phyloP scores from a whole-genome alignment of 164 flowering plant genomes.

The Pachysandra terminalis region DNA sequence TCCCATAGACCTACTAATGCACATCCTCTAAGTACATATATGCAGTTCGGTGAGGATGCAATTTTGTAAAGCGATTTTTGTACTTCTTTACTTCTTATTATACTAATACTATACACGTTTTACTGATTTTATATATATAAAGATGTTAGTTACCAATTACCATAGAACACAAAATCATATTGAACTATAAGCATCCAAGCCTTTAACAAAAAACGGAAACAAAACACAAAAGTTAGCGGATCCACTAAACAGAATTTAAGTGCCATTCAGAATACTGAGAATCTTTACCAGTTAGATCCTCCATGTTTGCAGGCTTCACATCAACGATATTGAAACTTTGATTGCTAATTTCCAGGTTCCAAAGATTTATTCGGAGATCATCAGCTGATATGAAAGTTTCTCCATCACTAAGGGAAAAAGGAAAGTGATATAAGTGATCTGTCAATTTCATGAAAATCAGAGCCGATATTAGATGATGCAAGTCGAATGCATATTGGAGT shows the following conservation, averaged over 20 bases:
- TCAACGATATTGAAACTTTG: slow-evolving; percentile 91
- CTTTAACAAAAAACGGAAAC: background rate
- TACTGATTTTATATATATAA: no score
- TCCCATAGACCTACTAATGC: no score
- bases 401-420: slow-evolving; percentile 55
- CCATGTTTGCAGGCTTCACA: slow-evolving; percentile 90
- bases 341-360: slow-evolving; percentile 85
- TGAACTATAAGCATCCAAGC: background rate
- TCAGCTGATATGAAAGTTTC: slow-evolving; percentile 91
- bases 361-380: slow-evolving; percentile 79
- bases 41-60: no score
- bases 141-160: no score
- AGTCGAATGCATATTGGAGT: background rate
- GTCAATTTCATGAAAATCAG: background rate
- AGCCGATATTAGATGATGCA: background rate
- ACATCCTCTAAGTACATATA: no score
- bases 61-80: no score
- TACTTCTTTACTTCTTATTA: no score
- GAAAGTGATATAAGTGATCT: background rate
- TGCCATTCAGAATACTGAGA: background rate
- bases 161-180: background rate
- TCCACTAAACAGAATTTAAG: background rate
- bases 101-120: no score
- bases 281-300: slow-evolving; percentile 71
- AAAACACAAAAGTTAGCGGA: background rate